Conservation (phyloP, 768 basidiomycete genomes). For the Cyathus striatus region DNA sequence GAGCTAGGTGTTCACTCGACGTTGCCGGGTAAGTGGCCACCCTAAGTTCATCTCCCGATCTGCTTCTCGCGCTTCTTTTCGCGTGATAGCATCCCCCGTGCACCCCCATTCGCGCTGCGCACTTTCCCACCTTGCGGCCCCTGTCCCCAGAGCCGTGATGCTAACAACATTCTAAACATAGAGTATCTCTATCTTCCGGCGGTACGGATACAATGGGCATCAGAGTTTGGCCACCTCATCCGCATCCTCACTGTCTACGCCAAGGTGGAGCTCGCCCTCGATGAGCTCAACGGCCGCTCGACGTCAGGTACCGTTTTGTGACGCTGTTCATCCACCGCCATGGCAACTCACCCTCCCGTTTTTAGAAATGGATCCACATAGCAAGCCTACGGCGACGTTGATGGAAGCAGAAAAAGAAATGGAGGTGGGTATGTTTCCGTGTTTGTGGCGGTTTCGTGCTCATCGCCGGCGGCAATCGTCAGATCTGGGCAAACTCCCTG, state of each 20-base stretch:
- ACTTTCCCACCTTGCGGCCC: background rate
- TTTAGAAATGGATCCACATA: conserved; percentile 30
- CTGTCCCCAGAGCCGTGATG: too few relatives aligned
- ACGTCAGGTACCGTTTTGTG: too few relatives aligned
- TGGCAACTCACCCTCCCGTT: conserved; percentile 4
- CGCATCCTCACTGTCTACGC: conserved; percentile 63
- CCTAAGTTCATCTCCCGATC: conserved; percentile 6
- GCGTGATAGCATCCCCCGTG: background rate
- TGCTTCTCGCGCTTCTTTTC: background rate
- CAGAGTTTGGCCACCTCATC: conserved; percentile 75
- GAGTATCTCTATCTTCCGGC: conserved; percentile 68
- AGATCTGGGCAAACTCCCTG: conserved; percentile 67
- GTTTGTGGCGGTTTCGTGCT: background rate
- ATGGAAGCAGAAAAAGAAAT: conserved; percentile 38
- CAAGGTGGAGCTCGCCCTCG: conserved; percentile 52
- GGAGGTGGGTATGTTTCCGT: conserved; percentile 27
- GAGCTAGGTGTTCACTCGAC: conserved; percentile 63
- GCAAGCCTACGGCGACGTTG: conserved; percentile 27
- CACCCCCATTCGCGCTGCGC: conserved; percentile 1
- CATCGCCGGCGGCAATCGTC: background rate
- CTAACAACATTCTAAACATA: conserved; percentile 19
- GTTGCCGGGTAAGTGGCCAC: conserved; percentile 38
- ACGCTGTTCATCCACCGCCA: background rate
- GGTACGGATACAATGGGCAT: conserved; percentile 55
- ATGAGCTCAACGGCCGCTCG: conserved; percentile 39